phyloP scores from a whole-genome alignment of 139 green algal genomes.

The Coelastrella sp. region DNA sequence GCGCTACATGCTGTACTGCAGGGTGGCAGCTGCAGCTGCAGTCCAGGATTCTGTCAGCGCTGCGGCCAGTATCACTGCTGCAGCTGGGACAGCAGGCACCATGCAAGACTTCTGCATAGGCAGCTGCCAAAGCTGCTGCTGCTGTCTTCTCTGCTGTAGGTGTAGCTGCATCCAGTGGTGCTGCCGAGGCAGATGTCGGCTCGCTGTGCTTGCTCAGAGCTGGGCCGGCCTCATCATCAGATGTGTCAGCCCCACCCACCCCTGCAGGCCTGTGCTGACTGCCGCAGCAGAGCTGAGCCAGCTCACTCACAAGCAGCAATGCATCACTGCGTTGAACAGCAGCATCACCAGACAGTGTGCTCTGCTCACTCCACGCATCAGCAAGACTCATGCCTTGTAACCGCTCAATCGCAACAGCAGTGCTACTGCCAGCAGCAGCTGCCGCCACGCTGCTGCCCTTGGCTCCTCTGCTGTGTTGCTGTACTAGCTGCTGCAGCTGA shows the following conservation, averaged over 20 bases:
- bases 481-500: neutral
- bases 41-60: neutral
- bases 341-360: neutral
- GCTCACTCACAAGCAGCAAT: neutral
- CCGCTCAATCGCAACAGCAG: neutral
- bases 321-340: neutral
- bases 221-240: neutral
- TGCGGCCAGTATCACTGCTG: neutral
- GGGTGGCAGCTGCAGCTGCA: conserved; percentile 19
- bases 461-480: neutral
- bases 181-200: too few relatives aligned
- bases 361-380: neutral
- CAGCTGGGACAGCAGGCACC: conserved; percentile 14
- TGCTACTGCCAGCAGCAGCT: neutral
- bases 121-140: neutral
- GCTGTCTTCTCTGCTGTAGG: neutral
- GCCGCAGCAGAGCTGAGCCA: neutral
- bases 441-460: neutral
- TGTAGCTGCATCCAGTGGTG: neutral
- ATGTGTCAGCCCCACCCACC: neutral
- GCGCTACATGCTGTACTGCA: neutral
- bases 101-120: neutral
- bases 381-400: neutral
- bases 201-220: too few relatives aligned
- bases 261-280: neutral